A percentile compares a stretch with the other conserved stretches of the same genome.
These are phyloP conservation scores for Colletotrichum liriopes DNA, from an alignment of 2,329 filamentous ascomycete genomes.

Conservation along the genomic window DNA sequence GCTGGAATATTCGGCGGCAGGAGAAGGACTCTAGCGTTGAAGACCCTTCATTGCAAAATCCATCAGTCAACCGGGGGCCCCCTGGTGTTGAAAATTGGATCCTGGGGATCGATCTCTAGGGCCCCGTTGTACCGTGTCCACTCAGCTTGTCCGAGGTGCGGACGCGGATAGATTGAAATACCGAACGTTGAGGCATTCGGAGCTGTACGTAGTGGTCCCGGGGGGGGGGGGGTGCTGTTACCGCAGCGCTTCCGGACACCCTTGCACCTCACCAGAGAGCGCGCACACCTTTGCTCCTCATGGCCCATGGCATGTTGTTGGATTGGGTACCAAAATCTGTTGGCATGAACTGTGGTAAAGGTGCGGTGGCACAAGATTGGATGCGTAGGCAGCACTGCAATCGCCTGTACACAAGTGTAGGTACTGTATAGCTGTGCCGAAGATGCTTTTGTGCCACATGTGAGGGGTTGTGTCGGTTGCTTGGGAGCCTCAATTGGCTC, in stretches of 20 bases:
- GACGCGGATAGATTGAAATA: conserved; percentile 39
- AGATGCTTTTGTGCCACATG: background rate
- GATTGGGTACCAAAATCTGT: background rate
- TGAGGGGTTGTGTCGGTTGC: background rate
- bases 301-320: background rate
- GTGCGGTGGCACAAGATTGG: background rate
- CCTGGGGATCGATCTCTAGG: conserved; percentile 34
- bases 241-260: background rate
- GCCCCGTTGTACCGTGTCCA: background rate
- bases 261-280: background rate
- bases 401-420: background rate
- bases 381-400: background rate
- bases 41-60: background rate
- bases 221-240: background rate
- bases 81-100: conserved; percentile 16
- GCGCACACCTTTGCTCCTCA: background rate
- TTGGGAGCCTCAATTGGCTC: background rate
- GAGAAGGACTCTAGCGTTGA: background rate
- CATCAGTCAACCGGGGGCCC: background rate
- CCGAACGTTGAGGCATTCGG: conserved; percentile 25
- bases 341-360: background rate
- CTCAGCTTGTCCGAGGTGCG: conserved; percentile 26
- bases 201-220: conserved; percentile 3
- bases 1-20: conserved; percentile 24
- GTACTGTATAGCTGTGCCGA: background rate